Conservation (phyloP, 1,139 yeast genomes). For the Nakaseomyces nivariensis region DNA sequence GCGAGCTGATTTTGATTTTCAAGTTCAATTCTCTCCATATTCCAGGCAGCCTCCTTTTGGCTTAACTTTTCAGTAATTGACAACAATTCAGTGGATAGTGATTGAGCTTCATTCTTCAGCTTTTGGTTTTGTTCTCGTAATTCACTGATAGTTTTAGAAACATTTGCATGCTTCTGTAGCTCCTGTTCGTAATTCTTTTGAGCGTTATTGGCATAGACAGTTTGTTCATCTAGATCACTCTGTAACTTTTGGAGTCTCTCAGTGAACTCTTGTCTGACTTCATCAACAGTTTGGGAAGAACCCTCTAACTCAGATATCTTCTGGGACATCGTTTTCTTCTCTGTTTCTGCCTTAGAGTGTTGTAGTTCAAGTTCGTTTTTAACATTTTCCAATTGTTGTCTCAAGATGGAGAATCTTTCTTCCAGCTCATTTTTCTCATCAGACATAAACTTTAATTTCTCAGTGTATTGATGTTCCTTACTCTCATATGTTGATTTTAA, state of each 20-base stretch:
- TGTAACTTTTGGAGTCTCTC: constrained; percentile 32
- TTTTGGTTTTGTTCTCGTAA: constrained; percentile 37
- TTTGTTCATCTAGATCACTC: constrained; percentile 44
- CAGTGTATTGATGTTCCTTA: constrained; percentile 32
- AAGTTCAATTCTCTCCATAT: constrained; percentile 33
- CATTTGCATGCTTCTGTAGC: constrained; percentile 46
- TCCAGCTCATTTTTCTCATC: constrained; percentile 33
- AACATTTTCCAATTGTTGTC: constrained; percentile 30
- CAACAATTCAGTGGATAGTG: constrained; percentile 30
- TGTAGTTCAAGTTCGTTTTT: constrained; percentile 23
- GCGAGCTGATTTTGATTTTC: constrained; percentile 47
- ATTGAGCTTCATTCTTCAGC: constrained; percentile 33
- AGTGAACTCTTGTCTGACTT: constrained; percentile 32
- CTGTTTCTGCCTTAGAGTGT: constrained; percentile 14
- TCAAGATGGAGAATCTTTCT: constrained; percentile 31
- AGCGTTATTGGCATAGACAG: constrained; percentile 40
- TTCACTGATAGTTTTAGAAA: constrained; percentile 36
- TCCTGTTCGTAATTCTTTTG: constrained; percentile 53
- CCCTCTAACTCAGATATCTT: constrained; percentile 17
- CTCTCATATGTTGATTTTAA: constrained; percentile 37
- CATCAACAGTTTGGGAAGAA: constrained; percentile 21
- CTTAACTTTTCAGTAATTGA: constrained; percentile 29
- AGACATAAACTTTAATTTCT: constrained; percentile 25
- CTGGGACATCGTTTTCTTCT: constrained; percentile 15
- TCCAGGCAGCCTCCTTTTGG: constrained; percentile 37